Base-by-base conservation (phyloP, 73 alveolate species). In the Paramecium pentaurelia region DNA sequence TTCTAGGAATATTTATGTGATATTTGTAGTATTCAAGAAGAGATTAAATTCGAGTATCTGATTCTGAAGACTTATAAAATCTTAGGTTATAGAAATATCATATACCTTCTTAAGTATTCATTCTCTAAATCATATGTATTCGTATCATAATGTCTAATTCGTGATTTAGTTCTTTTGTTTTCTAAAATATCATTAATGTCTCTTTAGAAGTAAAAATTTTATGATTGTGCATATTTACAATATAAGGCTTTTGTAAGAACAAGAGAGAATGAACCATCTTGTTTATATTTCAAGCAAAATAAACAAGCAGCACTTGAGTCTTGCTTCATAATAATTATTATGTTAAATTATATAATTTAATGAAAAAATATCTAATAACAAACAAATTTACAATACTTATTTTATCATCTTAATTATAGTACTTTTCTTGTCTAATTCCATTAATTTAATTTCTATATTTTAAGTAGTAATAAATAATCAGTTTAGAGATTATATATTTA, bases 101-200 rank as follows among this genome's bases (percentile, higher is more conserved):
- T 34, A 32, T 80, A 80, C 91, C 91, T 80, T 27, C 75, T 22
- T 9, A 80, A 36, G 73, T 45, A 80, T 44, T 80, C 91, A 7
- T 25, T 27, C 9, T 40, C 49, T 25, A 9, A 27, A 25, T 45
- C 47, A 20, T 14, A 80, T 6, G 10, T n/a, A 14, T 42, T 49
- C 9, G 12, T 14, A 47, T 80, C 91, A 8, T 20, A 32, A 14
- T 27, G 58, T 45, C 77, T 60, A 42, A 80, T 80, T 40, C 64
- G 3, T 40, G 51, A 60, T 47, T 44, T 44, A 11, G 49, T 49
- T 25, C 75, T 40, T 25, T 47, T 80, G 16, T 80, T 64, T 25
- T 80, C 91, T 47, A 80, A 28, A 32, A 80, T 45, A 45, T 80
- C 91, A 80, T 80, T 80, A 20, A 80, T 47, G 47, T 80, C 91